phyloP scores from a whole-genome alignment of 495 filamentous ascomycete genomes.

The Lasiosphaeris hirsuta region DNA sequence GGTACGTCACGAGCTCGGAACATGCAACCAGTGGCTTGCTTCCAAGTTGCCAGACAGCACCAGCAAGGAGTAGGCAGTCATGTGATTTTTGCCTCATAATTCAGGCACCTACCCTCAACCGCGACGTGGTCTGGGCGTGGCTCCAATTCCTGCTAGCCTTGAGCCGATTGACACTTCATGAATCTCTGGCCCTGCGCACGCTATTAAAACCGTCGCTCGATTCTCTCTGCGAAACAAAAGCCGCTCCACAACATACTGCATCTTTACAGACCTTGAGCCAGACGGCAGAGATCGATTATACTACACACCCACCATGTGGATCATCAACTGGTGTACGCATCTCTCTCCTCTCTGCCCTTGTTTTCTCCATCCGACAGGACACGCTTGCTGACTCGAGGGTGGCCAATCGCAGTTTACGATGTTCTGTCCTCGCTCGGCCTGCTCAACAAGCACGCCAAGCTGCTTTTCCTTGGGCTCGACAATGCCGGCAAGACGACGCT shows the following conservation, averaged over 20 bases:
- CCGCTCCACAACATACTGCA: too few relatives aligned
- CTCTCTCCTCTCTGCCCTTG: not conserved
- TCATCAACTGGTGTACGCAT: constrained; percentile 90
- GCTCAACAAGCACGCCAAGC: constrained; percentile 94
- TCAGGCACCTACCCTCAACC: constrained; percentile 1
- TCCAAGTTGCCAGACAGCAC: not conserved
- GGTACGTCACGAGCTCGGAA: too few relatives aligned
- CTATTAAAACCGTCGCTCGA: too few relatives aligned
- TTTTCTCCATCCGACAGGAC: not conserved
- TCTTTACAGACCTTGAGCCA: too few relatives aligned
- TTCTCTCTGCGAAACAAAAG: too few relatives aligned
- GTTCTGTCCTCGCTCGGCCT: constrained; percentile 85
- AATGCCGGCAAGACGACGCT: constrained; percentile 98
- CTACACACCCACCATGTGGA: constrained; percentile 68
- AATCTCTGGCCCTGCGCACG: constrained; percentile 6
- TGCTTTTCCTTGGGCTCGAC: constrained; percentile 90
- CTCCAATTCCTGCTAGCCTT: constrained; percentile 11
- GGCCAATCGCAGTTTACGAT: constrained; percentile 71
- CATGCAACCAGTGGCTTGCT: too few relatives aligned
- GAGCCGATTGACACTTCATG: not conserved
- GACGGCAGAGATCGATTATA: too few relatives aligned
- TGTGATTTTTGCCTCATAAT: constrained; percentile 8
- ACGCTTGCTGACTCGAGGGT: constrained; percentile 23
- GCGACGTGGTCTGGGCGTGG: constrained; percentile 3
- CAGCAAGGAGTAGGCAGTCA: not conserved